These are phyloP conservation scores for Penium margaritaceum DNA, from an alignment of 139 green algal species.

Conservation along the genomic window DNA sequence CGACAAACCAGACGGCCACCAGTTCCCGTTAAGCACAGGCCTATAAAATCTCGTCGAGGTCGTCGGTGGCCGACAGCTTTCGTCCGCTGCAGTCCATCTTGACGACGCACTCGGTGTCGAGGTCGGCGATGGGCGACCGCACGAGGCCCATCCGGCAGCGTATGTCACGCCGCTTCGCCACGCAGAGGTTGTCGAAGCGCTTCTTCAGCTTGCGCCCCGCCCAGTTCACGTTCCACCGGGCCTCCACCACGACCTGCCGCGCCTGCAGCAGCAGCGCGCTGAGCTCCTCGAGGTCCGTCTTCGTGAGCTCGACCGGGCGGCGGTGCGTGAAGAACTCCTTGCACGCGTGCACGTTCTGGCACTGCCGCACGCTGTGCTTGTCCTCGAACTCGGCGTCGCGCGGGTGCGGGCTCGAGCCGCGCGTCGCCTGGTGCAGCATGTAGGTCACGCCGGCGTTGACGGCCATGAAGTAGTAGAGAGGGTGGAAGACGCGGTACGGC, in stretches of 20 bases:
- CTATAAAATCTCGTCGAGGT: slow-evolving; percentile 4
- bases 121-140: neutral
- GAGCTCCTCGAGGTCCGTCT: neutral
- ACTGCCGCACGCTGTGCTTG: neutral
- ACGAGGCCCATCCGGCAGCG: neutral
- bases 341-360: neutral
- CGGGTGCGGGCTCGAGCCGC: neutral
- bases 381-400: neutral
- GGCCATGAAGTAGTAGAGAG: slow-evolving; percentile 5
- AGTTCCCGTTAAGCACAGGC: too few species aligned
- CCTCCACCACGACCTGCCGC: neutral
- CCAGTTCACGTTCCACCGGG: neutral
- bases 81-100: neutral
- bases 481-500: slow-evolving; percentile 5
- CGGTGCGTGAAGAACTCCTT: neutral
- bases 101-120: neutral
- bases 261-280: slow-evolving; percentile 1
- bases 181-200: neutral
- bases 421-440: slow-evolving; percentile 3
- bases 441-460: slow-evolving; percentile 12
- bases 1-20: too few species aligned
- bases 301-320: slow-evolving; percentile 1
- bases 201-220: neutral
- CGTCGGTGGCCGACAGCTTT: neutral
- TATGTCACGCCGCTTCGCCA: neutral